Evolutionary conservation across 345 rosid species (phyloP).

Genomic region (Combretum micranthum): DNA sequence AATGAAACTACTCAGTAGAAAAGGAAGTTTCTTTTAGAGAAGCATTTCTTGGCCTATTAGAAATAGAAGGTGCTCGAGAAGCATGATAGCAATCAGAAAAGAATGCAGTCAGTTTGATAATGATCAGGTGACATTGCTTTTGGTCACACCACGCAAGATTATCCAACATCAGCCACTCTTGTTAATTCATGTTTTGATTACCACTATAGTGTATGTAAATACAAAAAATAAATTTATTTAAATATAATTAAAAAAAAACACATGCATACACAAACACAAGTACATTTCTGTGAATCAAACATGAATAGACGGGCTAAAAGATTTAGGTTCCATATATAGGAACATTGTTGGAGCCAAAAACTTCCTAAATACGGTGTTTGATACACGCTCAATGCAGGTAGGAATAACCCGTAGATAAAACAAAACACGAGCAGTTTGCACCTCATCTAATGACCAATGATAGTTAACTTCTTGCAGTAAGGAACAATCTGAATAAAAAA

Average conservation of each 20-base stretch:
- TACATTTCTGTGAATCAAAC: not conserved
- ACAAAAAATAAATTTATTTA: too few relatives aligned
- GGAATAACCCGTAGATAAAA: constrained; percentile 87
- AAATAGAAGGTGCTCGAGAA: too few relatives aligned
- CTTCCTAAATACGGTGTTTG: constrained; percentile 50
- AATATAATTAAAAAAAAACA: not conserved
- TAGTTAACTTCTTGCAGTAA: constrained; percentile 38
- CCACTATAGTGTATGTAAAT: too few relatives aligned
- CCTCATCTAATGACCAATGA: constrained; percentile 78
- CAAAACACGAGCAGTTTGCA: constrained; percentile 84
- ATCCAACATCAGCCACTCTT: too few relatives aligned
- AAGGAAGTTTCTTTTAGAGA: too few relatives aligned
- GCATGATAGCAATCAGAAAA: too few relatives aligned
- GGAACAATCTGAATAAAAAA: constrained; percentile 28
- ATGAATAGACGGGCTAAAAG: not conserved
- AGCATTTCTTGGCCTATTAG: too few relatives aligned
- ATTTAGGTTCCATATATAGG: constrained; percentile 59
- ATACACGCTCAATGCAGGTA: constrained; percentile 63
- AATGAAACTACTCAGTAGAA: too few relatives aligned
- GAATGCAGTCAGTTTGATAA: too few relatives aligned
- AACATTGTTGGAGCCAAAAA: constrained; percentile 79
- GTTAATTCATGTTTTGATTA: too few relatives aligned
- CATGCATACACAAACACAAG: not conserved
- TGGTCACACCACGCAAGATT: too few relatives aligned
- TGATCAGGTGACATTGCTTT: too few relatives aligned